Evolutionary conservation across 805 yeast genomes (phyloP).

Genomic region (Ogataea nakhonphanomensis): DNA sequence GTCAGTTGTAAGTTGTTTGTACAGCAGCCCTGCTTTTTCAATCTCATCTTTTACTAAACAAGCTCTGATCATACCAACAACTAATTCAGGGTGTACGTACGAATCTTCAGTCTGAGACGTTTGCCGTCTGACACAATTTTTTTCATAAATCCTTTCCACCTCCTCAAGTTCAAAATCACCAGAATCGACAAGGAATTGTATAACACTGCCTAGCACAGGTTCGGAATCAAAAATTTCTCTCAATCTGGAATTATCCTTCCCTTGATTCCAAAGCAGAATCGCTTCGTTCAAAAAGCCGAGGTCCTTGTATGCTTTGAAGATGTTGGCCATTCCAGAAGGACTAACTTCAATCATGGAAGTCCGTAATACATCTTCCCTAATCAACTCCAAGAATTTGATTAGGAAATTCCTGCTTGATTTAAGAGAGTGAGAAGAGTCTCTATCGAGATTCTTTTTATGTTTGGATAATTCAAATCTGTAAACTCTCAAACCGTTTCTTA

Average conservation of each 20-base stretch:
- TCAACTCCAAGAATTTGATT: slow-evolving; percentile 41
- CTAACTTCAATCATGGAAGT: slow-evolving; percentile 33
- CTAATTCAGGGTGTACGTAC: slow-evolving; percentile 41
- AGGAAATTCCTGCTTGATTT: slow-evolving; percentile 45
- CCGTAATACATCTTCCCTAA: slow-evolving; percentile 43
- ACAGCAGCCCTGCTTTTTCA: slow-evolving; percentile 58
- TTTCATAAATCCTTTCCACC: slow-evolving; percentile 49
- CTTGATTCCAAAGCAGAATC: slow-evolving; percentile 62
- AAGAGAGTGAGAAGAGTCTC: slow-evolving; percentile 49
- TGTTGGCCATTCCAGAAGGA: slow-evolving; percentile 52
- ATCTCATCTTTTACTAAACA: slow-evolving; percentile 61
- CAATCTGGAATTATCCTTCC: slow-evolving; percentile 40
- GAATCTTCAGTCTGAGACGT: slow-evolving; percentile 7
- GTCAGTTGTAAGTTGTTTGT: slow-evolving; percentile 54
- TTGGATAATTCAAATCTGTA: slow-evolving; percentile 50
- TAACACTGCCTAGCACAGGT: slow-evolving; percentile 61
- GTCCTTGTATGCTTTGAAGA: slow-evolving; percentile 57
- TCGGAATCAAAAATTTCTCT: slow-evolving; percentile 53
- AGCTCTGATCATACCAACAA: slow-evolving; percentile 70
- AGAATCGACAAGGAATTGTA: slow-evolving; percentile 61
- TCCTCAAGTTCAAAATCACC: slow-evolving; percentile 60
- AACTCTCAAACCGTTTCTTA: slow-evolving; percentile 55
- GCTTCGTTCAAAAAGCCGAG: slow-evolving; percentile 59
- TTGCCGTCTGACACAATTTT: slow-evolving; percentile 29
- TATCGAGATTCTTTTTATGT: slow-evolving; percentile 54